These are phyloP conservation scores for Bruguiera sexangula DNA, from an alignment of 345 rosid species.

Conservation along the genomic window DNA sequence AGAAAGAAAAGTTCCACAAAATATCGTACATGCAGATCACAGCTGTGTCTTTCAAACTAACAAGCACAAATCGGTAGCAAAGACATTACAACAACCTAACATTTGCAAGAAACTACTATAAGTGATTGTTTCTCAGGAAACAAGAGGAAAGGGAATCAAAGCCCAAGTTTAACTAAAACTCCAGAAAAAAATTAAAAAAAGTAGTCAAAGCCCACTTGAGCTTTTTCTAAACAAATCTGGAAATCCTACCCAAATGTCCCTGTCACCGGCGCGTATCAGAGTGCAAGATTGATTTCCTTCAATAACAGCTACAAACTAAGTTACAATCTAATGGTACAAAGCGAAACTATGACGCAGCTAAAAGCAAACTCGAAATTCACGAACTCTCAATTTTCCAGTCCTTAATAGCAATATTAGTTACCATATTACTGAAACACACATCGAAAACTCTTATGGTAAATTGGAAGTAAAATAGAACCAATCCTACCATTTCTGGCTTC, in stretches of 20 bases:
- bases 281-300: neutral
- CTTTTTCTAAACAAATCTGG: neutral
- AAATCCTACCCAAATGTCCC: neutral
- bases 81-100: too few relatives aligned
- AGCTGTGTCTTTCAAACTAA: too few relatives aligned
- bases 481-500: conserved; percentile 1
- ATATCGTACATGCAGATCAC: too few relatives aligned
- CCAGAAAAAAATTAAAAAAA: neutral
- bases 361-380: neutral
- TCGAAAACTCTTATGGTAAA: neutral
- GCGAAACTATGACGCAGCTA: neutral
- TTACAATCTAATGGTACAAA: neutral
- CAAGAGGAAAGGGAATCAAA: too few relatives aligned
- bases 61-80: too few relatives aligned
- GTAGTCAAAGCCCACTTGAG: neutral
- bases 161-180: neutral
- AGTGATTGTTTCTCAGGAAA: too few relatives aligned
- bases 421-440: neutral
- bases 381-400: neutral
- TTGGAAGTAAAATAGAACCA: neutral
- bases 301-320: neutral
- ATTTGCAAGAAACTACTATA: too few relatives aligned
- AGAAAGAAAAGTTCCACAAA: too few relatives aligned
- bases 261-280: neutral
- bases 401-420: neutral